Conservation (phyloP, 2,329 filamentous ascomycete genomes). For the Cladosporium colombiae region DNA sequence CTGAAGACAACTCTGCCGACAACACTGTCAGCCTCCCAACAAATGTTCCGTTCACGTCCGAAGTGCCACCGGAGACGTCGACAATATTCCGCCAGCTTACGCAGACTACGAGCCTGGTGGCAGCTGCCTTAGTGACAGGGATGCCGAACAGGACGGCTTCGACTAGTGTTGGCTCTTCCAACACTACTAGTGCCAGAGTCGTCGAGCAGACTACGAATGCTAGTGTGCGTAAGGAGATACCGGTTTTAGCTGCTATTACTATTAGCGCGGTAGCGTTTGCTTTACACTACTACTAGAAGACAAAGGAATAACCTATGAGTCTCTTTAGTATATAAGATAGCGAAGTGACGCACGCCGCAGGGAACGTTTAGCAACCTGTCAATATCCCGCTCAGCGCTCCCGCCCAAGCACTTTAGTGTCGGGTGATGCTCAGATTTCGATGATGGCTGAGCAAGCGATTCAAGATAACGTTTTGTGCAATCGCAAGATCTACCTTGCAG, state of each 20-base stretch:
- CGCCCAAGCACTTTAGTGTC: too few species aligned
- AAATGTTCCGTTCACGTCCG: conserved; percentile 7
- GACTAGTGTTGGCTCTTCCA: neutral
- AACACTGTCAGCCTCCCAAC: neutral
- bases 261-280: conserved; percentile 4
- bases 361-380: too few species aligned
- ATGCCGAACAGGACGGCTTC: neutral
- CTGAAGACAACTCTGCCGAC: conserved; percentile 2
- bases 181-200: neutral
- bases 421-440: too few species aligned
- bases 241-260: conserved; percentile 3
- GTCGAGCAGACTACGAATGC: conserved; percentile 8
- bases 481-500: too few species aligned
- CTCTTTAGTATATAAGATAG: too few species aligned
- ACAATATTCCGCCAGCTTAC: conserved; percentile 9
- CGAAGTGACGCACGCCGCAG: too few species aligned
- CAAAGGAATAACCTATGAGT: too few species aligned
- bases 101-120: conserved; percentile 13
- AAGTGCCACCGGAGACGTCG: neutral
- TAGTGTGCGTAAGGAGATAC: neutral
- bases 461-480: too few species aligned
- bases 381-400: too few species aligned
- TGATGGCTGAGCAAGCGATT: too few species aligned
- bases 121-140: neutral
- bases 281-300: too few species aligned